Evolutionary conservation across 2,329 filamentous ascomycete species (phyloP).

Genomic region (Paracorniculantispora psalliotae): DNA sequence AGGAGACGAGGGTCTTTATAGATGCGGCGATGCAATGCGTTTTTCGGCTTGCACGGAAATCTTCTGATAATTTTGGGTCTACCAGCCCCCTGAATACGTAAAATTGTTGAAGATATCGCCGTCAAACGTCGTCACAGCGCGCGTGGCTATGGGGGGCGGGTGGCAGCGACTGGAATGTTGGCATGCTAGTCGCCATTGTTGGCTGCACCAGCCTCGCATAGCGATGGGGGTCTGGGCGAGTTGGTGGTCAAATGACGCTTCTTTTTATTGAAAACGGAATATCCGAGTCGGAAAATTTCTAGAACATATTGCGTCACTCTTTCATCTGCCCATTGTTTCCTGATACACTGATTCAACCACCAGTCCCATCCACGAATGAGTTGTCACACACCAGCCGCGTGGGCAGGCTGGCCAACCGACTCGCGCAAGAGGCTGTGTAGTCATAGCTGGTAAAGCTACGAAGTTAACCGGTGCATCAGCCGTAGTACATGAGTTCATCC

Average conservation of each 20-base stretch:
- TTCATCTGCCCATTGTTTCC: background rate
- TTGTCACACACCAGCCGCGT: background rate
- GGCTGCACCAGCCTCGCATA: conserved; percentile 2
- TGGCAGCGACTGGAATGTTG: conserved; percentile 9
- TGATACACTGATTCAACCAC: background rate
- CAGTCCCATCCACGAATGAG: background rate
- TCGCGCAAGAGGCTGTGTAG: background rate
- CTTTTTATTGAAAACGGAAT: background rate
- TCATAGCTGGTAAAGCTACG: background rate
- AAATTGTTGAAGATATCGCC: background rate
- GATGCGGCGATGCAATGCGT: background rate
- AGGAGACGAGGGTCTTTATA: background rate
- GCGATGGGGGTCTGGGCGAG: background rate
- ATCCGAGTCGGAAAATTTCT: background rate
- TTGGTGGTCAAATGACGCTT: background rate
- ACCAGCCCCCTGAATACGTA: background rate
- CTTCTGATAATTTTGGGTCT: background rate
- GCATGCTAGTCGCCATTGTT: background rate
- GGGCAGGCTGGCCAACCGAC: background rate
- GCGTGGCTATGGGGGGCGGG: background rate
- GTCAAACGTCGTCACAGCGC: background rate
- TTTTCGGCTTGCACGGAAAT: background rate
- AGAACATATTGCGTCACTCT: background rate
- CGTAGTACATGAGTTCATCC: no score
- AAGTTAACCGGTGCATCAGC: background rate